These are phyloP conservation scores for Colletotrichum sp. DNA, from an alignment of 2,329 filamentous ascomycete genomes.

Conservation along the genomic window DNA sequence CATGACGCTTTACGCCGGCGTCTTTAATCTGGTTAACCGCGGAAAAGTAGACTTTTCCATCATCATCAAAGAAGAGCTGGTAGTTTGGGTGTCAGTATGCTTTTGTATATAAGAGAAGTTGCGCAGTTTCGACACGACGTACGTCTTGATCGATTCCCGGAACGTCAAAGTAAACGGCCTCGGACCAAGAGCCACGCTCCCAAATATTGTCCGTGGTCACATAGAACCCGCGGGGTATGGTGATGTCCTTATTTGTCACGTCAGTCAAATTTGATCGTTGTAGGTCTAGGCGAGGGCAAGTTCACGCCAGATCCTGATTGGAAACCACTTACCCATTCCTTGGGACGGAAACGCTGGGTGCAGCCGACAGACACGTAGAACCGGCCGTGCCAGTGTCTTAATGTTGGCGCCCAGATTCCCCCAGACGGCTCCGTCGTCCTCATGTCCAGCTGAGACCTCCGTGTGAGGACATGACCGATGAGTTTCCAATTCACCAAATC, in stretches of 20 bases:
- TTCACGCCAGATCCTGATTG: no score
- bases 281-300: no score
- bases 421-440: background rate
- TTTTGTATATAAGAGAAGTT: background rate
- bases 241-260: background rate
- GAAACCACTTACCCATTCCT: background rate
- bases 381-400: background rate
- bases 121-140: background rate
- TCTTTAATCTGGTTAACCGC: background rate
- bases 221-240: background rate
- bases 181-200: background rate
- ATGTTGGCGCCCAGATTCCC: background rate
- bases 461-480: background rate
- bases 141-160: background rate
- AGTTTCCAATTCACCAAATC: background rate
- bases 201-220: background rate
- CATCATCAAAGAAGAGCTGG: background rate
- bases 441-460: background rate
- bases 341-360: background rate
- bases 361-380: background rate
- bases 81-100: background rate
- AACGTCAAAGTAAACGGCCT: background rate
- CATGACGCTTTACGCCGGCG: background rate
- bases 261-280: no score
- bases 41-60: background rate